Base-by-base conservation (phyloP, 169 alveolate genomes). In the Cryptosporidium parvum region DNA sequence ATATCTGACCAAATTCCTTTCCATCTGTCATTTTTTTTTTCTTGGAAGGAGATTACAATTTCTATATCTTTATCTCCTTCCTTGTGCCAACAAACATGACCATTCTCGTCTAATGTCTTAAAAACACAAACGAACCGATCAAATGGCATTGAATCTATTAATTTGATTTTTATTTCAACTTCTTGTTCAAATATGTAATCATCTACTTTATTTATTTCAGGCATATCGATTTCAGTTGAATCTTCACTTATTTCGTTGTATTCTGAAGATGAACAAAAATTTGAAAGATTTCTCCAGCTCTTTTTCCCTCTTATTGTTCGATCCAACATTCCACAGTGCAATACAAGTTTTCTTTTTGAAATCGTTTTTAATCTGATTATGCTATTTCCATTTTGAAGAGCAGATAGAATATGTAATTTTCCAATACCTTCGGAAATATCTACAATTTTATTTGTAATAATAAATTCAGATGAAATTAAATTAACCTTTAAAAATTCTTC, bases 1-100 rank as follows among this genome's bases (percentile, higher is more conserved):
- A 80, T 21, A 39, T 65, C 53, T 14, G 67, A 12, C 89, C 89
- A 80, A 14, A 31, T n/a, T 26, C 89, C 89, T 23, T 80, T 23
- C 89, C 89, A 80, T 10, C n/a, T 29, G 8, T 42, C 29, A 59
- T n/a, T 37, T 39, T 61, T 61, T 10, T 31, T 26, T 1, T 62
- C 48, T 80, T 42, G 18, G 26, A 26, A 21, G 2, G 80, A 80
- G 2, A 44, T 80, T 3, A 39, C 5, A 26, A 80, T 48, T 39
- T 80, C 89, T n/a, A 80, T 80, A 65, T 80, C 89, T 31, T n/a
- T 59, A 42, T 65, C 68, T 61, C 69, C 75, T 5, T 62, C 69
- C n/a, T 80, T 80, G n/a, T 80, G 65, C 89, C 89, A 80, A 39
- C 10, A 26, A 35, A 62, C 14, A 31, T 44, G 61, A 23, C 89